phyloP scores from a whole-genome alignment of 1,284 basidiomycete species.

The Leccinum solheimii region DNA sequence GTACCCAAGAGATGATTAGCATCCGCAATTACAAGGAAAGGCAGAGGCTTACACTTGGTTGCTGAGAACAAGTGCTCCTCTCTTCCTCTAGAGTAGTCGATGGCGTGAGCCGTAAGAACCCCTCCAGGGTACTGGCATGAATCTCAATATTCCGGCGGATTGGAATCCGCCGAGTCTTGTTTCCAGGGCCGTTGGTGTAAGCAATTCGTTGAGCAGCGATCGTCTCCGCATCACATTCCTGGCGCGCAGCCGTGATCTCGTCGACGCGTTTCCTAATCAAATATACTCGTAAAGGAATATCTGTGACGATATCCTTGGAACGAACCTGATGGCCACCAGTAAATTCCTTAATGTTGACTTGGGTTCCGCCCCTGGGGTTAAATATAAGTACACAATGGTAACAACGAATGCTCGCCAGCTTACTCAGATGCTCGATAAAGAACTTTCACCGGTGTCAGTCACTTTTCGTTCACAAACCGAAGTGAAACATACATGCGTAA shows the following conservation, averaged over 20 bases:
- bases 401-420: conserved; percentile 1
- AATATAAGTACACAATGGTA: not conserved
- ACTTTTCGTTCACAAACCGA: not conserved
- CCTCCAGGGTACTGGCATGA: not conserved
- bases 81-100: not conserved
- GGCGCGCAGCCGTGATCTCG: conserved; percentile 19
- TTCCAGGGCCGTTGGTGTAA: not conserved
- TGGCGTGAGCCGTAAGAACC: not conserved
- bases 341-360: conserved; percentile 26
- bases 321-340: conserved; percentile 26
- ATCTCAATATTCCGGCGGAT: not conserved
- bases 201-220: not conserved
- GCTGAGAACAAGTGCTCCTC: not conserved
- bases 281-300: not conserved
- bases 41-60: not conserved
- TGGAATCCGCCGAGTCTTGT: not conserved
- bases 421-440: conserved; percentile 31
- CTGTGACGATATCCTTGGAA: not conserved
- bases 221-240: conserved; percentile 7
- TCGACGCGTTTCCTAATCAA: conserved; percentile 22
- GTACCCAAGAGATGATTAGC: not conserved
- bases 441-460: conserved; percentile 22
- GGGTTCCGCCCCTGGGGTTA: conserved; percentile 20
- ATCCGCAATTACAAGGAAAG: not conserved
- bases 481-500: conserved; percentile 21